Evolutionary conservation across 2,329 filamentous ascomycete species (phyloP).

Genomic region (Akanthomyces lecanii): DNA sequence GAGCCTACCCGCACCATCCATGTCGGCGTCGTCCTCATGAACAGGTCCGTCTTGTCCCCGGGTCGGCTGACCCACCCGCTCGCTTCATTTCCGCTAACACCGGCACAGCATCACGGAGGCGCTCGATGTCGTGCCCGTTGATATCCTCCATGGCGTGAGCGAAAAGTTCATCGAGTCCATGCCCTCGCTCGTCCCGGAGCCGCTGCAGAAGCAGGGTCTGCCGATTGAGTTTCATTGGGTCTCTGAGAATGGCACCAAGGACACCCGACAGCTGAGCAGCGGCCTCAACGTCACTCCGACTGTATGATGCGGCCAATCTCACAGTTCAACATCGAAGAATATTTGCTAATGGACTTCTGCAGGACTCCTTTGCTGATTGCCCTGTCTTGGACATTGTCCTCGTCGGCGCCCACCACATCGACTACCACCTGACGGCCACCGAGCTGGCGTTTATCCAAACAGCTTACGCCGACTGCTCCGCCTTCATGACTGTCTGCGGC

Average conservation of each 20-base stretch:
- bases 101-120: conserved; percentile 28
- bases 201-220: conserved; percentile 23
- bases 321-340: too few relatives aligned
- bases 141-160: conserved; percentile 25
- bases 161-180: conserved; percentile 20
- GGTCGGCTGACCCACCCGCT: background rate
- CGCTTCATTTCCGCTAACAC: background rate
- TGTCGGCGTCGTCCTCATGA: conserved; percentile 29
- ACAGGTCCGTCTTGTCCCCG: conserved; percentile 21
- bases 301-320: conserved; percentile 21
- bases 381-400: conserved; percentile 39
- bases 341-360: background rate
- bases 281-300: conserved; percentile 29
- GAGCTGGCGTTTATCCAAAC: conserved; percentile 37
- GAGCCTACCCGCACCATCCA: conserved; percentile 25
- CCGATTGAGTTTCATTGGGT: conserved; percentile 34
- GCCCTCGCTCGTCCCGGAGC: conserved; percentile 19
- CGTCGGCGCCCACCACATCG: conserved; percentile 32
- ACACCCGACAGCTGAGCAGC: conserved; percentile 23
- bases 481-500: conserved; percentile 38
- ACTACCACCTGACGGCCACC: conserved; percentile 28
- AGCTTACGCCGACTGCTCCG: conserved; percentile 30
- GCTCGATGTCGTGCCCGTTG: conserved; percentile 33
- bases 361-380: conserved; percentile 38
- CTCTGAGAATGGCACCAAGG: conserved; percentile 23